Evolutionary conservation across 2,329 filamentous ascomycete genomes (phyloP), one percentile per base, ranked within the genome.

Genomic region (Madurella fahalii): DNA sequence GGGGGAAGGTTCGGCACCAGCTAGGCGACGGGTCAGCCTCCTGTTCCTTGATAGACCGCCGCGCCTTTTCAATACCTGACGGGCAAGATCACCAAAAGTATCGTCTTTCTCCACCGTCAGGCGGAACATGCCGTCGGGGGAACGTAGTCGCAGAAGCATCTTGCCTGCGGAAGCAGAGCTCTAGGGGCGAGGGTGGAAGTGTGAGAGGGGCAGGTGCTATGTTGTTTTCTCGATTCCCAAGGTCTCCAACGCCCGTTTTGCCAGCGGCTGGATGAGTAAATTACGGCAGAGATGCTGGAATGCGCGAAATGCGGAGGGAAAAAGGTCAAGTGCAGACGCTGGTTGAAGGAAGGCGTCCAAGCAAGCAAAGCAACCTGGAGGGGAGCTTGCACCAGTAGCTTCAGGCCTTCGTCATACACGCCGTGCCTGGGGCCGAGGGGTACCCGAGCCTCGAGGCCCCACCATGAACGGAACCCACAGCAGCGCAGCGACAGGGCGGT

Each of bases 41-140:
- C 41, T 8, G 17, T 25, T 7, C 25, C 25, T 25, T 9, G 13
- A 17, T 3, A 15, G 16, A 5, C 2, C 25, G 2, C 2, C 11
- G 16, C 13, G 13, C 18, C 17, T 4, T 44, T 66, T 4, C 13
- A 34, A 50, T 68, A 84, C 82, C 72, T 78, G 73, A 25, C 74
- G 68, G 32, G 77, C 80, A 41, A 86, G 73, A n/a, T 82, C 74
- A 41, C 74, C 76, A 69, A 97, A 96, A 0, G 85, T 85, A 59
- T 89, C 85, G 41, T 81, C 79, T 48, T 86, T 82, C 64, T 92
- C 85, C 63, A 95, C 82, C 49, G 80, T 89, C 65, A 97, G 78
- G 64, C 94, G 87, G 72, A 92, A 86, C 79, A 94, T 94, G 75
- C 94, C 94, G 75, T 96, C 91, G 61, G 89, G 90, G 69, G 91